Base-by-base conservation (phyloP, 2,329 filamentous ascomycete species). In the Fusarium sp. region DNA sequence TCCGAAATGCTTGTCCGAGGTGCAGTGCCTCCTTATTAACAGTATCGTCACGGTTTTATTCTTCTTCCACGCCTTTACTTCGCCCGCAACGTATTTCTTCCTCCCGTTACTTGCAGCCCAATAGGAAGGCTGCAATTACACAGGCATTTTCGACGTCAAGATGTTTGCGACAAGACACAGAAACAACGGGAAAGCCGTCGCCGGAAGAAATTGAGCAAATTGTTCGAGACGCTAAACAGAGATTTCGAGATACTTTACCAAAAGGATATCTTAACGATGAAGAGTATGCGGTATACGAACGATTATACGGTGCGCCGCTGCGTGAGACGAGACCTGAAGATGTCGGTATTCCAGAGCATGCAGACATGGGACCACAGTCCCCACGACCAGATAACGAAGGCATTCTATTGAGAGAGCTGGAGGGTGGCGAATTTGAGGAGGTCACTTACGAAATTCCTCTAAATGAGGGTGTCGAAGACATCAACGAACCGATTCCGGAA, bases 271-370 rank as follows among this genome's bases (percentile, higher is more conserved):
- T 98, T 58, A 90, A 86, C 39, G 86, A 87, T 2, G 89, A 92
- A 60, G 95, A 98, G 81, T 91, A 92, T 77, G 85, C 84, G 54
- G 84, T 97, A 2, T 98, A 97, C 81, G 90, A 93, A 79, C 88
- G 94, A 72, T 84, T 97, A 22, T 98, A 96, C 80, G 96, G 95
- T 3, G 86, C 91, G 39, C 94, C 95, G 5, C 80, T 93, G 70
- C 87, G 91, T 47, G 87, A 89, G 59, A 92, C 89, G 5, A 81
- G 78, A 13, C 86, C 88, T 4, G 90, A 91, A 65, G 89, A 92
- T 80, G 86, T 90, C 8, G 90, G 83, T 32, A 87, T 84, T 68
- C 83, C 85, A 69, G 83, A 66, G 56, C 81, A 79, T 75, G 83
- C 79, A 32, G 82, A 84, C 47, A 82, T 84, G 81, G 79, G 75